Conservation (phyloP, 345 rosid genomes). For the Excoecaria cochinchinensis region DNA sequence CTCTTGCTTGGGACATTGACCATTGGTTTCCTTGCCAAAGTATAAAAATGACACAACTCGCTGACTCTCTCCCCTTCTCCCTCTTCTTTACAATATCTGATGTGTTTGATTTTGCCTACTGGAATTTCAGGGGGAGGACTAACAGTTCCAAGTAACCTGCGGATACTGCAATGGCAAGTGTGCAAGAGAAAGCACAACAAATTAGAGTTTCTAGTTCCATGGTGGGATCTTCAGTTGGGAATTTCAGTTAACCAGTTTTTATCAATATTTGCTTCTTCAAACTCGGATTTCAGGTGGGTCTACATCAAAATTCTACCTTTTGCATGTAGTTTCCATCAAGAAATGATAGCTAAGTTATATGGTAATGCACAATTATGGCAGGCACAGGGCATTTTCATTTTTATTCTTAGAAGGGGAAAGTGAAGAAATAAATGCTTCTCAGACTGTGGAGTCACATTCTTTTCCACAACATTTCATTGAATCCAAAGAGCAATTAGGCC, state of each 20-base stretch:
- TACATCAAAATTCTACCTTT: neutral
- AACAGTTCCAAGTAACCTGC: constrained; percentile 84
- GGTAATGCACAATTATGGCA: constrained; percentile 27
- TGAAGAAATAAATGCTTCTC: constrained; percentile 72
- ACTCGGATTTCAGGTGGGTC: constrained; percentile 75
- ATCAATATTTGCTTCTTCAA: constrained; percentile 74
- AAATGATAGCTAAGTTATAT: neutral
- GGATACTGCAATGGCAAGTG: constrained; percentile 92
- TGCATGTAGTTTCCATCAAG: constrained; percentile 1
- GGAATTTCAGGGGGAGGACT: constrained; percentile 78
- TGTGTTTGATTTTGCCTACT: constrained; percentile 2
- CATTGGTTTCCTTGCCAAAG: constrained; percentile 78
- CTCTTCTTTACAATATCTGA: neutral
- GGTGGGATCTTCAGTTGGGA: constrained; percentile 96
- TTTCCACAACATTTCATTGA: constrained; percentile 79
- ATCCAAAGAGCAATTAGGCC: constrained; percentile 61
- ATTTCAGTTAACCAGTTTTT: constrained; percentile 90
- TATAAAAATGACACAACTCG: neutral
- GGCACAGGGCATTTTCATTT: constrained; percentile 84
- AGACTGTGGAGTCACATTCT: constrained; percentile 71
- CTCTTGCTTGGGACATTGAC: constrained; percentile 92
- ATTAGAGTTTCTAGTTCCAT: constrained; percentile 83
- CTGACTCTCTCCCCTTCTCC: neutral
- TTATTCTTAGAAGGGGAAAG: constrained; percentile 75
- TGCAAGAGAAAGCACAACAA: constrained; percentile 77